Base-by-base conservation (phyloP, 2,329 filamentous ascomycete genomes). In the Alternaria infectoria region DNA sequence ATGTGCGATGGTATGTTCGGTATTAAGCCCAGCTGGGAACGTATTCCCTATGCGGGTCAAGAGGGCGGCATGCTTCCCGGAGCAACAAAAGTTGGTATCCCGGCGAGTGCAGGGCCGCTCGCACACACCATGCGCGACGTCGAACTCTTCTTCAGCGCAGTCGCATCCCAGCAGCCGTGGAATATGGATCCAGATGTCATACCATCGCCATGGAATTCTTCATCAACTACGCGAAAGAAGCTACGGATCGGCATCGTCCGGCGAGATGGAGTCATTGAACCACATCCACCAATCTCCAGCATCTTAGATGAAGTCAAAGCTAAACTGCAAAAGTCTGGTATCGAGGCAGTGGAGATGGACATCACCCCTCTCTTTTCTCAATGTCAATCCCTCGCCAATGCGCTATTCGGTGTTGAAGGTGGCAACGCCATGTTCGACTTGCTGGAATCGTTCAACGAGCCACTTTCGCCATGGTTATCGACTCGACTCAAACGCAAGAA, bases 341-440 rank as follows among this genome's bases (percentile, higher is more conserved):
- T 90, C n/a, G 83, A 87, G 49, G 83, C 89, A 2, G 80, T 90
- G 0, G 86, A 90, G 15, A 81, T 91, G 51, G 82, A 86, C 11
- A 82, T 87, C 6, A 83, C 85, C 0, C 71, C 79, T 0, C 79
- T 85, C 4, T 83, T 90, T 57, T 82, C 83, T 4, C 83, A 86
- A 69, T 86, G 85, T 56, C 86, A 89, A 61, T 83, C 82, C 3
- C 80, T 89, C 9, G 85, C 86, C 40, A 88, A 88, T 61, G 83
- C 83, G 15, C 79, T 91, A 55, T 87, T 90, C 77, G 84, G 84
- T 23, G 79, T 88, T 11, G 87, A 90, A 69, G 89, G 88, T 12
- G 83, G 80, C 2, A 83, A 84, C 10, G 71, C 74, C 49, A 87
- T 89, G 81, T 84, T 89, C 57, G 84, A 89, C 71, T 79, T 87